Percentiles rank a stretch among this genome's conserved stretches.
phyloP scores from a whole-genome alignment of 352 stramenopile genomes.

The Globisporangium perplexum region DNA sequence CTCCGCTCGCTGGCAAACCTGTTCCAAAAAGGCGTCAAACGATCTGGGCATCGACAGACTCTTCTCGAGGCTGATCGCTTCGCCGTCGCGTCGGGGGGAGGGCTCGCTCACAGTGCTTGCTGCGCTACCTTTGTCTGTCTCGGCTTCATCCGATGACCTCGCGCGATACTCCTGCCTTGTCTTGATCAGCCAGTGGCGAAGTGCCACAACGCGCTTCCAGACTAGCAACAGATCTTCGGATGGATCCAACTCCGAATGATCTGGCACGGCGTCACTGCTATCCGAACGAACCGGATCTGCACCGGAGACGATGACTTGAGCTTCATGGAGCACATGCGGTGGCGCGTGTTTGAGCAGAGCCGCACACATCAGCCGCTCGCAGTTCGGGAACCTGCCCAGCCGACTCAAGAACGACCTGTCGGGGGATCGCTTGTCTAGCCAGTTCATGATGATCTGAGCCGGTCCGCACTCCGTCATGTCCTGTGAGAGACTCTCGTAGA shows the following conservation, averaged over 20 bases:
- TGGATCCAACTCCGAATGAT: conserved; percentile 51
- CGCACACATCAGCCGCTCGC: conserved; percentile 64
- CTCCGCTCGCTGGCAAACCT: conserved; percentile 60
- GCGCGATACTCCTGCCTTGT: conserved; percentile 73
- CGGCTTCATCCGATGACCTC: conserved; percentile 35
- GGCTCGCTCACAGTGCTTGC: neutral
- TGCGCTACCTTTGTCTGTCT: neutral
- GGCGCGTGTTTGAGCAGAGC: conserved; percentile 80
- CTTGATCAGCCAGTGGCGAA: conserved; percentile 85
- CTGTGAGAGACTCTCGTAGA: conserved; percentile 47
- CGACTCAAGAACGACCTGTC: conserved; percentile 77
- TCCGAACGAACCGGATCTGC: conserved; percentile 15
- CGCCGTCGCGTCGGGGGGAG: conserved; percentile 8
- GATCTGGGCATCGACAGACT: conserved; percentile 52
- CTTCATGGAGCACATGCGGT: conserved; percentile 67
- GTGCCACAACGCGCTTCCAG: conserved; percentile 75
- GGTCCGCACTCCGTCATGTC: conserved; percentile 57
- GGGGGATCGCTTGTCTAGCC: conserved; percentile 67
- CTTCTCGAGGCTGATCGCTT: conserved; percentile 44
- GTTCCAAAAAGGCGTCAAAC: conserved; percentile 61
- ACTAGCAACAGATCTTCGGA: conserved; percentile 68
- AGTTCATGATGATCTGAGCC: conserved; percentile 57
- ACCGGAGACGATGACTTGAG: conserved; percentile 63
- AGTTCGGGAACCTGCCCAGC: conserved; percentile 62
- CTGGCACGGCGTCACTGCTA: conserved; percentile 17